Conservation (phyloP, 1,139 yeast species). For the Casaregolazyma suthepensis region DNA sequence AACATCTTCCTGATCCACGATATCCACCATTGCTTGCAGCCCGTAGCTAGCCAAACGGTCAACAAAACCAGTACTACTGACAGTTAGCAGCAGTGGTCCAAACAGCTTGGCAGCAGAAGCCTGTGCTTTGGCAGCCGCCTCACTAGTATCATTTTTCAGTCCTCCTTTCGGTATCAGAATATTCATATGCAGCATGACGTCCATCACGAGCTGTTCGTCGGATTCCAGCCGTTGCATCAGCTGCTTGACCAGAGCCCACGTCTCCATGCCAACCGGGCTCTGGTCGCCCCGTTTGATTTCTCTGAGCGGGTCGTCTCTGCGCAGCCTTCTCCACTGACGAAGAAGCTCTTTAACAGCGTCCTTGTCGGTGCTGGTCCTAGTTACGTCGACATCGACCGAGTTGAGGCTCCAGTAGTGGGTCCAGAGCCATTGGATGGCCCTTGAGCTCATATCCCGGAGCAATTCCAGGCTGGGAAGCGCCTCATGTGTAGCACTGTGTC, state of each 20-base stretch:
- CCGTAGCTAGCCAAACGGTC: conserved; percentile 17
- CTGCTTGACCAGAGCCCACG: conserved; percentile 18
- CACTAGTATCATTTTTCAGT: conserved; percentile 11
- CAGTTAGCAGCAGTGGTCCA: conserved; percentile 20
- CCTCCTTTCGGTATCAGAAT: conserved; percentile 26
- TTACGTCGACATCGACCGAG: conserved; percentile 26
- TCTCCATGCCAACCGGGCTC: conserved; percentile 17
- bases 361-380: conserved; percentile 14
- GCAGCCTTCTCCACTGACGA: conserved; percentile 35
- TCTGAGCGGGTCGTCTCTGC: conserved; percentile 43
- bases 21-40: conserved; percentile 12
- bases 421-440: conserved; percentile 72
- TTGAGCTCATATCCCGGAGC: conserved; percentile 49
- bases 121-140: conserved; percentile 4
- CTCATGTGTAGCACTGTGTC: conserved; percentile 94
- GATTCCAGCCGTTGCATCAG: conserved; percentile 13
- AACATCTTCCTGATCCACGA: neutral
- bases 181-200: conserved; percentile 25
- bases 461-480: conserved; percentile 63
- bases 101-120: conserved; percentile 17
- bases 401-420: conserved; percentile 65
- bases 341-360: conserved; percentile 28
- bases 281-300: conserved; percentile 24
- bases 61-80: conserved; percentile 18
- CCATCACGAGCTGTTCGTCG: conserved; percentile 21